Conservation (phyloP, 768 basidiomycete genomes). For the Mycena leptocephala region DNA sequence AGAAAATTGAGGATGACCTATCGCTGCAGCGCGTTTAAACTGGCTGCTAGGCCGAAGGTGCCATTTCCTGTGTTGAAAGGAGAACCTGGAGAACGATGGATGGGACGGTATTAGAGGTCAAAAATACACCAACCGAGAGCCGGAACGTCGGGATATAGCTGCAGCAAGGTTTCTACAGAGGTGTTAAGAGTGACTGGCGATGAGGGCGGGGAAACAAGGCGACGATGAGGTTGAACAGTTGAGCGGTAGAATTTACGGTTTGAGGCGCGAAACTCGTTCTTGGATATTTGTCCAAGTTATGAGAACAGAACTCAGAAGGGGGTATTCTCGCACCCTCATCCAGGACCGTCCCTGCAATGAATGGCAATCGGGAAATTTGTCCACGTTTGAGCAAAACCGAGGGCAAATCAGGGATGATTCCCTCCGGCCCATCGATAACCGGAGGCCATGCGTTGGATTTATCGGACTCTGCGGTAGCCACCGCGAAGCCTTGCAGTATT, state of each 20-base stretch:
- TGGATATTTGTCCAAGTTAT: slow-evolving; percentile 9
- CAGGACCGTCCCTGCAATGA: slow-evolving; percentile 60
- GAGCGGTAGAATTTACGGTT: slow-evolving; percentile 40
- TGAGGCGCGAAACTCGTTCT: slow-evolving; percentile 48
- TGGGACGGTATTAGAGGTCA: not conserved
- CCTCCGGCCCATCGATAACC: not conserved
- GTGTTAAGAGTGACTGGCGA: slow-evolving; percentile 29
- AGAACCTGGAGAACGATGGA: not conserved
- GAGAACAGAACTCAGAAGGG: too few species aligned
- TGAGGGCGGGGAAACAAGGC: slow-evolving; percentile 44
- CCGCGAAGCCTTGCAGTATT: not conserved
- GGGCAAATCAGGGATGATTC: slow-evolving; percentile 54
- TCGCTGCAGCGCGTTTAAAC: slow-evolving; percentile 56
- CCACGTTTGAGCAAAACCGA: slow-evolving; percentile 50
- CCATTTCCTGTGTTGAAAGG: slow-evolving; percentile 59
- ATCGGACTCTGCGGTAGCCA: not conserved
- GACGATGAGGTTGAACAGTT: slow-evolving; percentile 37
- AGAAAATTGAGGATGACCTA: slow-evolving; percentile 24
- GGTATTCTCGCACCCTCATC: too few species aligned
- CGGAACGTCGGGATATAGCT: slow-evolving; percentile 60
- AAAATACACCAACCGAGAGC: slow-evolving; percentile 36
- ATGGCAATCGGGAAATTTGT: slow-evolving; percentile 55
- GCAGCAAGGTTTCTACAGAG: slow-evolving; percentile 42
- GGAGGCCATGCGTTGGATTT: not conserved
- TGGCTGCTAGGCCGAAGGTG: slow-evolving; percentile 57